These are phyloP conservation scores for Suillus sp. DNA, from an alignment of 768 basidiomycete species.

Conservation along the genomic window DNA sequence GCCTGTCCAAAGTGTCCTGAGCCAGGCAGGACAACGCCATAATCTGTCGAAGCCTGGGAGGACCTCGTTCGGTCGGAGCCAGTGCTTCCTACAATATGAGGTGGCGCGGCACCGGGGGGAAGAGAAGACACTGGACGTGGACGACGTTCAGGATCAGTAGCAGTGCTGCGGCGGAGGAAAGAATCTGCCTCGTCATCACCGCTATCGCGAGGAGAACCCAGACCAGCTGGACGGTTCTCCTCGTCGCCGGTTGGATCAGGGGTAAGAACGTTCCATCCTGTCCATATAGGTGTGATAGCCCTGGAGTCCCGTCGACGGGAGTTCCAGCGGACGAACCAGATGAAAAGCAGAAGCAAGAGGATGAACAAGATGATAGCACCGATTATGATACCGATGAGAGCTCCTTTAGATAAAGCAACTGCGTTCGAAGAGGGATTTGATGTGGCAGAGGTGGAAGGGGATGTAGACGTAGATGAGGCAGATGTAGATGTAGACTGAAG, in stretches of 20 bases:
- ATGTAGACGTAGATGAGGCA: constrained; percentile 29
- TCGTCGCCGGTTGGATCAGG: constrained; percentile 26
- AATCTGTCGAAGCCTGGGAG: constrained; percentile 41
- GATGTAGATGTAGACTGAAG: constrained; percentile 29
- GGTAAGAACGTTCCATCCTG: constrained; percentile 48
- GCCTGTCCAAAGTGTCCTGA: constrained; percentile 37
- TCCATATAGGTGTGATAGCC: constrained; percentile 37
- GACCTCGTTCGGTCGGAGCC: constrained; percentile 42
- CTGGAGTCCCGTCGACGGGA: constrained; percentile 20
- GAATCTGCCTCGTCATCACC: constrained; percentile 73
- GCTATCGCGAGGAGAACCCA: constrained; percentile 68
- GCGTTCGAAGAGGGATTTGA: constrained; percentile 28
- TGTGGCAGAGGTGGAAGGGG: constrained; percentile 26
- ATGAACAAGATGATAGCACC: constrained; percentile 60
- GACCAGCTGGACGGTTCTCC: constrained; percentile 49
- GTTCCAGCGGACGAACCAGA: constrained; percentile 37
- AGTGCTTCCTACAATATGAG: constrained; percentile 40
- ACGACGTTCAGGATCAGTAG: constrained; percentile 20
- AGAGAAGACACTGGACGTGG: constrained; percentile 28
- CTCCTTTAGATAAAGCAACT: constrained; percentile 33
- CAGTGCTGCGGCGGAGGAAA: constrained; percentile 50
- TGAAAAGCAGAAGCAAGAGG: constrained; percentile 51
- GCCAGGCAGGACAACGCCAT: constrained; percentile 34
- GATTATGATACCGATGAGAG: constrained; percentile 39
- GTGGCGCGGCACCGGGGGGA: constrained; percentile 37